Conservation (phyloP, 208 protist genomes). For the Leishmania turanica region DNA sequence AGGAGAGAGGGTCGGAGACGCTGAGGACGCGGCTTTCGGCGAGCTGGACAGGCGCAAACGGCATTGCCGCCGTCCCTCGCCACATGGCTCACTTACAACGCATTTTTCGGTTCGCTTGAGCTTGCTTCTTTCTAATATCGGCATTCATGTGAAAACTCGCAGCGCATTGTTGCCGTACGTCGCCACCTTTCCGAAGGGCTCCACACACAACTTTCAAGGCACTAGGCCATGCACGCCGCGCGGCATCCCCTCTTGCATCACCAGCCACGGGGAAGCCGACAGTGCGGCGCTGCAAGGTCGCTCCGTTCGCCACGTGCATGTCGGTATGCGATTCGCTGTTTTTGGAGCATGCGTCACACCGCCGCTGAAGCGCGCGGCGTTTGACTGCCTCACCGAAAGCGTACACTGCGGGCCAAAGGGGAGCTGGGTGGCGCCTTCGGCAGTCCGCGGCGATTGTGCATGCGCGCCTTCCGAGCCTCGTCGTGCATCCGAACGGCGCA, state of each 20-base stretch:
- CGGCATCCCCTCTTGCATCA: neutral
- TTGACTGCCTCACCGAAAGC: neutral
- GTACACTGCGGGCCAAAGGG: slow-evolving; percentile 8
- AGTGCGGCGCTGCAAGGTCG: neutral
- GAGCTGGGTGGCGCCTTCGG: neutral
- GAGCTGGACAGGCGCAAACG: neutral
- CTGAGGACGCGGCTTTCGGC: neutral
- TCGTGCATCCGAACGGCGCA: slow-evolving; percentile 2
- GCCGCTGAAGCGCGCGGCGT: neutral
- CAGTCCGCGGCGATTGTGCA: neutral
- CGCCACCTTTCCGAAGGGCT: neutral
- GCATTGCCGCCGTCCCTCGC: neutral
- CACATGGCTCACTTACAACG: neutral
- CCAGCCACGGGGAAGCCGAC: neutral
- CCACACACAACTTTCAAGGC: neutral
- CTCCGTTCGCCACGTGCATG: neutral
- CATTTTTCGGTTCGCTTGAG: neutral
- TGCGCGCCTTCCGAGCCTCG: slow-evolving; percentile 7
- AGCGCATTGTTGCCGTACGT: neutral
- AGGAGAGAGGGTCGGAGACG: neutral
- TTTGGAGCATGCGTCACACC: neutral
- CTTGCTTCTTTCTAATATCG: neutral
- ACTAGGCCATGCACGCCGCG: neutral
- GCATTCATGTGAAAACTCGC: neutral
- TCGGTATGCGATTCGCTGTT: neutral